Evolutionary conservation across 371 early-diverging fungal genomes (phyloP).

Genomic region (Apophysomyces sp.): DNA sequence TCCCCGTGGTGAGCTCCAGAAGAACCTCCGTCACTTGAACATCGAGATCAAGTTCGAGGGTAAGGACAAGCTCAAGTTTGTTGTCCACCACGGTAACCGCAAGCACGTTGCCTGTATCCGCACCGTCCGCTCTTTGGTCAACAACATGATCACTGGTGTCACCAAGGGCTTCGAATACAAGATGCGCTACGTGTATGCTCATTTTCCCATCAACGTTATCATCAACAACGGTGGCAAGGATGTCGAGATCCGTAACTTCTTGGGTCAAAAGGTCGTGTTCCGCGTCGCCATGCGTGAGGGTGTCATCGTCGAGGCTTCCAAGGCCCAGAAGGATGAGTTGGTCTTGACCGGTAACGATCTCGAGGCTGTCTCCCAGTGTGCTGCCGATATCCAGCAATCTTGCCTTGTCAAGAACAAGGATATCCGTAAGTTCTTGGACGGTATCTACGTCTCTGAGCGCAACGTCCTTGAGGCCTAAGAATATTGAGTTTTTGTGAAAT

Average conservation of each 20-base stretch:
- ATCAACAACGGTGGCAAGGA: constrained; percentile 79
- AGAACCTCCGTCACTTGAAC: constrained; percentile 94
- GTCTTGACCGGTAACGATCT: constrained; percentile 95
- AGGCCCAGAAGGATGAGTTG: constrained; percentile 95
- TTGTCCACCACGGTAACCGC: constrained; percentile 96
- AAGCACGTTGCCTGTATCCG: constrained; percentile 98
- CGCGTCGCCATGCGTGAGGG: constrained; percentile 90
- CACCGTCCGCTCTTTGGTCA: constrained; percentile 95
- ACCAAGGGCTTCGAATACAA: constrained; percentile 99
- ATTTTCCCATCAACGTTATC: constrained; percentile 99
- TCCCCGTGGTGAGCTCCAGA: constrained; percentile 86
- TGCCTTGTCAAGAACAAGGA: constrained; percentile 83
- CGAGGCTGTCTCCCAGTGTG: constrained; percentile 96
- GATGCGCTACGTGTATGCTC: constrained; percentile 99
- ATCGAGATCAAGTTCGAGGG: constrained; percentile 80
- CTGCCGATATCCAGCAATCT: constrained; percentile 78
- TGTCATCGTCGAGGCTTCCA: constrained; percentile 82
- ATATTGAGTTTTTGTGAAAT: neutral
- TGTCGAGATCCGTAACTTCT: constrained; percentile 98
- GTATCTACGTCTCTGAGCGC: constrained; percentile 95
- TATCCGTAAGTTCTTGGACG: constrained; percentile 99
- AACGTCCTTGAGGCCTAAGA: constrained; percentile 36
- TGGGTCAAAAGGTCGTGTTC: constrained; percentile 97
- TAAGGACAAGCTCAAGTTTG: constrained; percentile 75
- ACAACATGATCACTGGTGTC: constrained; percentile 99